These are phyloP conservation scores for Saposhnikovia divaricata DNA, from an alignment of 129 eudicot species.

Conservation along the genomic window DNA sequence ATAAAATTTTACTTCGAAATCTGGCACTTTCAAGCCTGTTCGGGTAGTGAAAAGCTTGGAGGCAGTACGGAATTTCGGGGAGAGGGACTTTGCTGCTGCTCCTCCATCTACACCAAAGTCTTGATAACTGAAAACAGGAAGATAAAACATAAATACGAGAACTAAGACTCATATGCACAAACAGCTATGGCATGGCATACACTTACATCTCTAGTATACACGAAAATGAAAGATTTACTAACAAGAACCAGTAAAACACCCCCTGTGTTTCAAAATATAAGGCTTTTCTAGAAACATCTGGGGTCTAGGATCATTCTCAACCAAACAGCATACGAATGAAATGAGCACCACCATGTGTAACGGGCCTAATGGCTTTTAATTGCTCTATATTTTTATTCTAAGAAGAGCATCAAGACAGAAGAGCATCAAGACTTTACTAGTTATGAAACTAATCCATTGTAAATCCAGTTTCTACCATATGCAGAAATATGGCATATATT, in stretches of 20 bases:
- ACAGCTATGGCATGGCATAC: not conserved
- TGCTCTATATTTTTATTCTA: not conserved
- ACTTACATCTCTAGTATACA: not conserved
- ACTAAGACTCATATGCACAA: not conserved
- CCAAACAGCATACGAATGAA: not conserved
- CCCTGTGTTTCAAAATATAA: not conserved
- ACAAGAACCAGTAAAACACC: not conserved
- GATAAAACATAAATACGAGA: not conserved
- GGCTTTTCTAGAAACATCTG: not conserved
- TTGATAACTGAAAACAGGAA: conserved; percentile 25
- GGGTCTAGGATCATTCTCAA: not conserved
- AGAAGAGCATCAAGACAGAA: not conserved
- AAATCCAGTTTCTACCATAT: not conserved
- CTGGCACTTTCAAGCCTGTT: conserved; percentile 43
- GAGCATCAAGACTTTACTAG: not conserved
- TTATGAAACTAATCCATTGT: not conserved
- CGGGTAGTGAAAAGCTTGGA: conserved; percentile 33
- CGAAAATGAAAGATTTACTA: not conserved
- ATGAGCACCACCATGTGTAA: too few species aligned
- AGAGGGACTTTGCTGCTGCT: conserved; percentile 41
- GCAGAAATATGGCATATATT: not conserved
- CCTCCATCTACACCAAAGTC: conserved; percentile 58
- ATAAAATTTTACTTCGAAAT: conserved; percentile 30
- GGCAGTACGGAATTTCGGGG: conserved; percentile 40
- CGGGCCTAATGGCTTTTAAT: not conserved